Percentiles rank a stretch among this genome's conserved stretches.
Conservation (phyloP, 1,139 yeast species). For the Pichia sp. region DNA sequence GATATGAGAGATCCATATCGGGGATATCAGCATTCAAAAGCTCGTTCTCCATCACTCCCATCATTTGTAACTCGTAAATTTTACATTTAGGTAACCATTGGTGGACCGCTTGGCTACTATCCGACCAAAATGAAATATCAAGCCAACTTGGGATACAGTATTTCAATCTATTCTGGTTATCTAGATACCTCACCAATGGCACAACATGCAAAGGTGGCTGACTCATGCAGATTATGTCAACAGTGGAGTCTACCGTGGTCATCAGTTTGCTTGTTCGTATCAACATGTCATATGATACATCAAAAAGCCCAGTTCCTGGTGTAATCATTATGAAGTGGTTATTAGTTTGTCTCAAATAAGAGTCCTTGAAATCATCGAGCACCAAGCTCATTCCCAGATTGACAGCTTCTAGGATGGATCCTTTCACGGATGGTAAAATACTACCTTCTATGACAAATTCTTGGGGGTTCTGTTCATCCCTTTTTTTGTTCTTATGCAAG, state of each 20-base stretch:
- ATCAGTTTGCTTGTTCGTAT: constrained; percentile 70
- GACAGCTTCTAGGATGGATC: constrained; percentile 82
- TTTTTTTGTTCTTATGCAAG: constrained; percentile 32
- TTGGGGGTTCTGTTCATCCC: constrained; percentile 20
- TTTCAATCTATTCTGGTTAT: constrained; percentile 44
- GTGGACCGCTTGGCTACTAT: constrained; percentile 37
- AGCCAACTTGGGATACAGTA: constrained; percentile 94
- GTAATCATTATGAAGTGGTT: constrained; percentile 79
- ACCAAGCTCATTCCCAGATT: constrained; percentile 75
- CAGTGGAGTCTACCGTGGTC: constrained; percentile 71
- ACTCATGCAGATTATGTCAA: constrained; percentile 82
- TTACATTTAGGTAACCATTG: constrained; percentile 93
- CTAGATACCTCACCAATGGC: constrained; percentile 73
- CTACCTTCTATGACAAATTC: constrained; percentile 43
- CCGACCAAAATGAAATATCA: constrained; percentile 84
- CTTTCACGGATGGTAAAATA: constrained; percentile 79
- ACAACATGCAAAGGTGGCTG: constrained; percentile 90
- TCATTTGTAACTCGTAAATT: constrained; percentile 94
- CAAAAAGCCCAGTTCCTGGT: constrained; percentile 91
- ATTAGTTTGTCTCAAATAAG: constrained; percentile 82
- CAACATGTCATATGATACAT: constrained; percentile 77
- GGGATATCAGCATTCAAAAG: constrained; percentile 57
- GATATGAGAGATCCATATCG: constrained; percentile 32
- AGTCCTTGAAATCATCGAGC: constrained; percentile 73
- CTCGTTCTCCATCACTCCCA: constrained; percentile 95